Evolutionary conservation across 768 basidiomycete species (phyloP), one percentile per base, ranked within the genome.

Genomic region (Leucogyrophana mollusca): DNA sequence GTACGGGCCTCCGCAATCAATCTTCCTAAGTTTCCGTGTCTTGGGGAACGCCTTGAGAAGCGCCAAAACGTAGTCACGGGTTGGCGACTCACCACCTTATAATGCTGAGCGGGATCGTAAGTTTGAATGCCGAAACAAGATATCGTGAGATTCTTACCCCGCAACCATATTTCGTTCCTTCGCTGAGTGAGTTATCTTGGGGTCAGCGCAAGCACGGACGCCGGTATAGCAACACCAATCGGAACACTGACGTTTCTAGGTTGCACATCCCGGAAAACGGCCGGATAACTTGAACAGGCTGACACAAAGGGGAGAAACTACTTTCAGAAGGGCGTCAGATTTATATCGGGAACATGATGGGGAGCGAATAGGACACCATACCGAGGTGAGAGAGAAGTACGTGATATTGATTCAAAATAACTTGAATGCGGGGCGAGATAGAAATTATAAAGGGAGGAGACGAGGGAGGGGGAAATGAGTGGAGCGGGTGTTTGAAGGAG

Each of bases 141-240:
- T 23, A 45, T 44, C 64, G 65, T 59, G 65, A 47, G 54, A 61
- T 18, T 53, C 57, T 64, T 64, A 58, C 64, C 61, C 87, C 87
- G 63, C 88, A 90, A 59, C 83, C 85, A 59, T 82, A 73, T 70
- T 82, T 80, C 51, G 77, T 82, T 53, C 84, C 87, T 75, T 87
- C 83, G 57, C 87, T 89, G 69, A 32, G 47, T 46, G 46, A 57
- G 37, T 30, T 30, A 30, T 30, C 27, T 30, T 6, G 54, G 51
- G 50, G 46, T 52, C 47, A 63, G 53, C 56, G 59, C 67, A 41
- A 64, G 57, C 34, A 36, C 34, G 52, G 46, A 46, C 40, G 43
- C 47, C 45, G 38, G 60, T 45, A 53, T 45, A 49, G 14, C 25
- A 21, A 49, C 27, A 50, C 48, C 36, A 57, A 45, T 49, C 40